These are phyloP conservation scores for Anthoceros angustus DNA, from an alignment of 225 moss, liverwort and hornwort genomes.

Conservation along the genomic window DNA sequence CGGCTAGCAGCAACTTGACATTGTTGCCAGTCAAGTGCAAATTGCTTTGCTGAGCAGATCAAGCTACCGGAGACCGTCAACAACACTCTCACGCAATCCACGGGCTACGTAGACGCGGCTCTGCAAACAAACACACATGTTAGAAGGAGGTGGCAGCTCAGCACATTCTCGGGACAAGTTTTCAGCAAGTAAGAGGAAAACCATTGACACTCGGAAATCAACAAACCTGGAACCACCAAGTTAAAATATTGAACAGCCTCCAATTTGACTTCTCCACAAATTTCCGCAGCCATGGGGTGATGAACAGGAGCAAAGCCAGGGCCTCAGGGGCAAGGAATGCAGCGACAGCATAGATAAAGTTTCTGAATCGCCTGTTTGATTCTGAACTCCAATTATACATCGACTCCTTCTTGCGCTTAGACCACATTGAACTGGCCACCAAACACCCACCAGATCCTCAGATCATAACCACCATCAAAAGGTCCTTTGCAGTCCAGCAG, in stretches of 20 bases:
- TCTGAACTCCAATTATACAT: conserved; percentile 23
- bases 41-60: conserved; percentile 1
- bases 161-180: too few species aligned
- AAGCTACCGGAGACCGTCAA: conserved; percentile 64
- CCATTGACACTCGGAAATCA: not conserved
- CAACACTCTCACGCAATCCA: conserved; percentile 92
- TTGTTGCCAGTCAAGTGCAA: too few species aligned
- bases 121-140: conserved; percentile 20
- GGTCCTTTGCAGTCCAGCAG: not conserved
- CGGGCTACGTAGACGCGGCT: conserved; percentile 87
- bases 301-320: conserved; percentile 62
- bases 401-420: not conserved
- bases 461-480: not conserved
- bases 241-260: conserved; percentile 47
- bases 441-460: not conserved
- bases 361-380: conserved; percentile 45
- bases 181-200: too few species aligned
- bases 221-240: conserved; percentile 97
- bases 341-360: conserved; percentile 53
- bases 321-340: conserved; percentile 59
- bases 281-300: conserved; percentile 74
- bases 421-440: not conserved
- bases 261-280: conserved; percentile 93
- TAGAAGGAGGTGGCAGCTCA: not conserved
- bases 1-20: too few species aligned